These are phyloP conservation scores for Trichopus zeylanicus DNA, from an alignment of 116 monocot genomes.

Conservation along the genomic window DNA sequence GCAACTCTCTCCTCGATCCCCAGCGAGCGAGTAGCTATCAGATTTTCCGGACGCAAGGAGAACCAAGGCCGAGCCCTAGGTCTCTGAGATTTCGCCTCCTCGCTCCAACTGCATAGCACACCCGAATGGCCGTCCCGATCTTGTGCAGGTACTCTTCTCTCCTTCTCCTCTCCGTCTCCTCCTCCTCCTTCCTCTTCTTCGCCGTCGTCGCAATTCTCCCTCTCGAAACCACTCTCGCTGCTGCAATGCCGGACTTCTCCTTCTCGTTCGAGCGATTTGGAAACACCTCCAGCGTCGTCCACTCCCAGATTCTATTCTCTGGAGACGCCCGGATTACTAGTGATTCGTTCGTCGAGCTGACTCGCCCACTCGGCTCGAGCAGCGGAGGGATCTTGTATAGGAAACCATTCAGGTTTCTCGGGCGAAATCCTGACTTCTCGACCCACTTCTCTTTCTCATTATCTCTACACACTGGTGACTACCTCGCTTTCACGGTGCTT, in stretches of 20 bases:
- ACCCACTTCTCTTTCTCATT: not conserved
- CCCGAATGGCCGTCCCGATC: too few species aligned
- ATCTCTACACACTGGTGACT: not conserved
- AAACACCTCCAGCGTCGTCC: not conserved
- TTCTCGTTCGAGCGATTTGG: not conserved
- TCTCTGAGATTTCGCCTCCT: too few species aligned
- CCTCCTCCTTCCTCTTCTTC: constrained; percentile 1
- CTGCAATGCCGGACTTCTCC: not conserved
- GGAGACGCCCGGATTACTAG: not conserved
- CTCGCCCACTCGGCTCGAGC: too few species aligned
- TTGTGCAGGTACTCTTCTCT: not conserved
- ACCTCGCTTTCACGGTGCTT: not conserved
- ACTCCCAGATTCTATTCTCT: not conserved
- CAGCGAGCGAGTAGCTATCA: too few species aligned
- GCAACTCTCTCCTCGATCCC: too few species aligned
- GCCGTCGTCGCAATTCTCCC: not conserved
- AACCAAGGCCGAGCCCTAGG: too few species aligned
- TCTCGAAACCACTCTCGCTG: too few species aligned
- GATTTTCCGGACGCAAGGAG: too few species aligned
- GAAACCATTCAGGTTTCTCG: not conserved
- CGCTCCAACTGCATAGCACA: too few species aligned
- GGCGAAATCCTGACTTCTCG: not conserved
- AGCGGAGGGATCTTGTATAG: not conserved
- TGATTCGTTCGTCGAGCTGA: not conserved
- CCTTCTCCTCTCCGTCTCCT: too few species aligned